Conservation (phyloP, 164 flowering plant genomes). For the Taxillus chinensis region DNA sequence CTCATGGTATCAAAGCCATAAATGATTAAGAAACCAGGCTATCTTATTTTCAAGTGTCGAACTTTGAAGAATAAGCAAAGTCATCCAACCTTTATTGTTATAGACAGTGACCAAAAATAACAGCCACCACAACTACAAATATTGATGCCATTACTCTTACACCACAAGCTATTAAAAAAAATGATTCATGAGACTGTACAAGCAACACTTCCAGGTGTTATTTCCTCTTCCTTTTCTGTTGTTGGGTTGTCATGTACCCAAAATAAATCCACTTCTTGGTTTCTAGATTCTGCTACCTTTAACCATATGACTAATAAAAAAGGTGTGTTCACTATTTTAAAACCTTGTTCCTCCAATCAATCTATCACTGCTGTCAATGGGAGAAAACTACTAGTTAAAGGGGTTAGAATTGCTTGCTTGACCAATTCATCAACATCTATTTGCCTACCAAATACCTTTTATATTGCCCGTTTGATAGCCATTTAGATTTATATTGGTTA, state of each 20-base stretch:
- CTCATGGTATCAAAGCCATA: too few relatives aligned
- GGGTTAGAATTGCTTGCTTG: neutral
- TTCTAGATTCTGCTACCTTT: neutral
- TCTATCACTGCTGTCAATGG: neutral
- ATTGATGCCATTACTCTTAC: too few relatives aligned
- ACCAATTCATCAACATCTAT: neutral
- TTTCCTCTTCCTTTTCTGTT: slow-evolving; percentile 1
- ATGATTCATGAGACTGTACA: too few relatives aligned
- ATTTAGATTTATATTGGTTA: too few relatives aligned
- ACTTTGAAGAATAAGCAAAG: too few relatives aligned
- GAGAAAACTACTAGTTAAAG: neutral
- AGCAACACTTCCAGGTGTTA: neutral
- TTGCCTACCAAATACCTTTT: neutral
- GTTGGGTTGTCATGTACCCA: neutral
- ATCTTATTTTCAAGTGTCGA: too few relatives aligned
- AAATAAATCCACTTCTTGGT: neutral
- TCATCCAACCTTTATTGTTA: too few relatives aligned
- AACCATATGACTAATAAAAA: neutral
- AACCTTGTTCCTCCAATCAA: neutral
- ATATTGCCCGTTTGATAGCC: too few relatives aligned
- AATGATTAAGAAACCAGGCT: too few relatives aligned
- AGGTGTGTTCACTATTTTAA: neutral
- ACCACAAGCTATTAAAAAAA: too few relatives aligned
- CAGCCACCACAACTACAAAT: too few relatives aligned
- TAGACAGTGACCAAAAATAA: too few relatives aligned